Percentiles rank a stretch among this genome's conserved stretches.
phyloP scores from a whole-genome alignment of 1,284 basidiomycete species.

The Takashimella tepidaria region DNA sequence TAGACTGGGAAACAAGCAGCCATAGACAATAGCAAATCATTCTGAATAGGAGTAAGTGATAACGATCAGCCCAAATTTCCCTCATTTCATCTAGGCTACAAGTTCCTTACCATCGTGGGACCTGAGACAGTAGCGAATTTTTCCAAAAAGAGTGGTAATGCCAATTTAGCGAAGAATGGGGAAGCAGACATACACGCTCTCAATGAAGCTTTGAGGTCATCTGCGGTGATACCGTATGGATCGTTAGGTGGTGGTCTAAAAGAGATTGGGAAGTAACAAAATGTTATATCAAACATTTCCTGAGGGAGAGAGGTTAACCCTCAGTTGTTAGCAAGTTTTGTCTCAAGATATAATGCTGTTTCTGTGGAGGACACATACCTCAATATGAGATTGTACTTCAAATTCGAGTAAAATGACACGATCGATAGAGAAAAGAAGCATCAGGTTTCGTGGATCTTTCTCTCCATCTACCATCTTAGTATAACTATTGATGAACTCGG shows the following conservation, averaged over 20 bases:
- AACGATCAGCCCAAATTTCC: conserved; percentile 1
- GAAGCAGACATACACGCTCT: conserved; percentile 66
- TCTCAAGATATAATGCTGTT: neutral
- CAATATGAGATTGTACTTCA: conserved; percentile 64
- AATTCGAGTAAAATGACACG: conserved; percentile 83
- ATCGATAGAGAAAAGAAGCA: conserved; percentile 83
- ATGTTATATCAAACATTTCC: conserved; percentile 91
- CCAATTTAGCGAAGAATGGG: conserved; percentile 74
- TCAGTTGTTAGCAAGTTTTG: neutral
- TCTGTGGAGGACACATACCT: conserved; percentile 58
- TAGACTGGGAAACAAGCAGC: conserved; percentile 73
- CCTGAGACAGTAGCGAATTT: conserved; percentile 83
- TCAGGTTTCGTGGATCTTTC: conserved; percentile 93
- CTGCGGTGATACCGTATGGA: conserved; percentile 85
- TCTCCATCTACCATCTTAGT: conserved; percentile 80
- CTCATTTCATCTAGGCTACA: neutral
- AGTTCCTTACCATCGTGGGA: conserved; percentile 64
- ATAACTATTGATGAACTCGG: conserved; percentile 70
- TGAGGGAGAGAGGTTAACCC: conserved; percentile 37
- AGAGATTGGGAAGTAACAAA: conserved; percentile 98
- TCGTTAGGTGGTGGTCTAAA: conserved; percentile 93
- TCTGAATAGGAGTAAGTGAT: conserved; percentile 57
- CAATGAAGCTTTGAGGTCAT: conserved; percentile 74
- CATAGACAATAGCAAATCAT: conserved; percentile 74
- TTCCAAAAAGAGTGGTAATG: conserved; percentile 84